Evolutionary conservation across 1,284 basidiomycete species (phyloP).

Genomic region (Naganishia cerealis): DNA sequence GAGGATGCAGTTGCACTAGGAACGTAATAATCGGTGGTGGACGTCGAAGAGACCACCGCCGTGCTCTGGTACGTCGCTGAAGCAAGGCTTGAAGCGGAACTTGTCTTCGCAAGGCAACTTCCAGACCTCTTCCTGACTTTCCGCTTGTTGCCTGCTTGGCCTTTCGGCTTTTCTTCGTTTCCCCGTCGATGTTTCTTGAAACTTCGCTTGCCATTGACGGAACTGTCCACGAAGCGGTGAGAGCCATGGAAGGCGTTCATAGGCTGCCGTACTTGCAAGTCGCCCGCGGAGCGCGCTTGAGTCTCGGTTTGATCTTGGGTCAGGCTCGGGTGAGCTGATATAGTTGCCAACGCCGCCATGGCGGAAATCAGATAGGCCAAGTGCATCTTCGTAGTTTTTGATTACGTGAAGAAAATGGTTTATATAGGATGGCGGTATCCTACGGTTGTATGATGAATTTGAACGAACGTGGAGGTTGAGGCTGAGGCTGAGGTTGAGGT

Average conservation of each 20-base stretch:
- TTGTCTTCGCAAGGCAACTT: conserved; percentile 13
- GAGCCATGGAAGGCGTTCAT: conserved; percentile 6
- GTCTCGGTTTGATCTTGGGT: not conserved
- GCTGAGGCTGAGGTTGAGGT: too few species aligned
- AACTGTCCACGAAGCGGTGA: conserved; percentile 5
- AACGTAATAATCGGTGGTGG: not conserved
- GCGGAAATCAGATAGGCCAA: not conserved
- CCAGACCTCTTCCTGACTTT: conserved; percentile 20
- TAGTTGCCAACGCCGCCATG: not conserved
- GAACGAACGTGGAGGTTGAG: not conserved
- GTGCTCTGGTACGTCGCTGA: not conserved
- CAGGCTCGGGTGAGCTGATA: not conserved
- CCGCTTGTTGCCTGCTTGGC: not conserved
- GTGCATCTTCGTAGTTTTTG: conserved; percentile 1
- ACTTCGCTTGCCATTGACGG: conserved; percentile 1
- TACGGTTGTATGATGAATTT: conserved; percentile 1
- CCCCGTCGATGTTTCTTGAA: conserved; percentile 6
- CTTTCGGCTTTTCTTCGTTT: not conserved
- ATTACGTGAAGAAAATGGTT: not conserved
- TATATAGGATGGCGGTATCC: not conserved
- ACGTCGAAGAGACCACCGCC: not conserved
- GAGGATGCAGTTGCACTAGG: conserved; percentile 3
- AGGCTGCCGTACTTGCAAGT: conserved; percentile 11
- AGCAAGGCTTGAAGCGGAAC: conserved; percentile 10
- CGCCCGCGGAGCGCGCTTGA: not conserved